A percentile compares a stretch with the other conserved stretches of the same genome.
These are phyloP conservation scores for Fusarium bulbicola DNA, from an alignment of 2,329 filamentous ascomycete genomes.

Conservation along the genomic window DNA sequence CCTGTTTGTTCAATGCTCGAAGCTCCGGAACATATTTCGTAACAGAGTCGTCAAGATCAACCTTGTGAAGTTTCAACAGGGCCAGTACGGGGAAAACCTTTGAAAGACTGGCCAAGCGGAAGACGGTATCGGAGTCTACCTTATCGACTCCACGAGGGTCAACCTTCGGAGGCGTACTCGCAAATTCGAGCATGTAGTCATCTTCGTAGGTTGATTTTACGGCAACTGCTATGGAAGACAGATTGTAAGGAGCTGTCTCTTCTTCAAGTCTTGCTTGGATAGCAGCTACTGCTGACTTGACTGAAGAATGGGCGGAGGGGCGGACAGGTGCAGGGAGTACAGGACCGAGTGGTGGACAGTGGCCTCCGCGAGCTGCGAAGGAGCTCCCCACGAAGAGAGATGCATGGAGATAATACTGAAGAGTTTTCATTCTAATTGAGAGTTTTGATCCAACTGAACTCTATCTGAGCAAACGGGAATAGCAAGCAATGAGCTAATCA, in stretches of 20 bases:
- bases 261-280: not conserved
- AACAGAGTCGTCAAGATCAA: conserved; percentile 1
- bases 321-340: conserved; percentile 2
- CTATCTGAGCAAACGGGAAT: not conserved
- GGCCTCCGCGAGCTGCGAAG: conserved; percentile 8
- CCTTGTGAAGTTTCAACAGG: not conserved
- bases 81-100: conserved; percentile 14
- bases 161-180: not conserved
- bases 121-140: conserved; percentile 11
- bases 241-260: not conserved
- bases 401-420: not conserved
- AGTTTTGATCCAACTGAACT: too few species aligned
- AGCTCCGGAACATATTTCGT: conserved; percentile 22
- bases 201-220: conserved; percentile 14
- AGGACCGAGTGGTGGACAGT: conserved; percentile 2
- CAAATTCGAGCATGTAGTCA: conserved; percentile 14
- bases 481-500: not conserved
- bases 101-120: conserved; percentile 16
- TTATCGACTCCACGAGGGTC: conserved; percentile 7
- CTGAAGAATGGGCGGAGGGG: not conserved
- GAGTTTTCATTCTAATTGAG: not conserved
- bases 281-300: not conserved
- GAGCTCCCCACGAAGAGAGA: not conserved
- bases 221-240: not conserved
- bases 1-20: not conserved